Evolutionary conservation across 208 protist species (phyloP), one percentile per base, ranked within the genome.

Genomic region (Vickermania spadyakhi): DNA sequence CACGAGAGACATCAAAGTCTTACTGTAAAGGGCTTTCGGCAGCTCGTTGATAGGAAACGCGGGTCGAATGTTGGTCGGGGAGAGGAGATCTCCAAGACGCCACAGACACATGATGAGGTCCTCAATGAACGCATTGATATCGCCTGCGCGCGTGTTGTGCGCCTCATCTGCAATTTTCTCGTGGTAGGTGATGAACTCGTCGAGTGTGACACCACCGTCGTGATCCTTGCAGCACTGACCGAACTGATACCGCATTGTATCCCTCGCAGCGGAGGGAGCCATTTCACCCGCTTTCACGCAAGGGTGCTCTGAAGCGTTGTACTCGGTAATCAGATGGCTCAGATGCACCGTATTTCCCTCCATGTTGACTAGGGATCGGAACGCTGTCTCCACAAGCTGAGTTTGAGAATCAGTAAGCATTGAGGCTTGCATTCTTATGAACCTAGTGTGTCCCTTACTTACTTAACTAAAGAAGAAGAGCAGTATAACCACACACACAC

Each of bases 141-240:
- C 81, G n/a, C 31, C 58, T 1, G 84, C 75, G 0, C 75, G 56
- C 65, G 82, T 79, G 28, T 77, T 61, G 52, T 75, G 70, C 23
- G 78, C 81, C 62, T 94, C 87, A 49, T 75, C 62, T 13, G 72
- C 79, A 52, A 94, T 72, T 28, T 87, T 85, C 36, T 91, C 76
- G 52, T 94, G 88, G 62, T 84, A 92, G 7, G 63, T 49, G 23
- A 89, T 31, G 54, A 94, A 94, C 31, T 91, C 88, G 49, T 91
- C 80, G 30, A 91, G 75, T 21, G 81, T 85, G 59, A 94, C 67
- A 55, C 75, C 65, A 42, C 75, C 78, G 52, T 65, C 59, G 52
- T 87, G 66, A 36, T 78, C 72, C 50, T 54, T 50, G 1, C 73
- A 78, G 45, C 76, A 87, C 18, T 51, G 26, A 25, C 62, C 71